Evolutionary conservation across 2,329 filamentous ascomycete genomes (phyloP).

Genomic region (Nemania diffusa): DNA sequence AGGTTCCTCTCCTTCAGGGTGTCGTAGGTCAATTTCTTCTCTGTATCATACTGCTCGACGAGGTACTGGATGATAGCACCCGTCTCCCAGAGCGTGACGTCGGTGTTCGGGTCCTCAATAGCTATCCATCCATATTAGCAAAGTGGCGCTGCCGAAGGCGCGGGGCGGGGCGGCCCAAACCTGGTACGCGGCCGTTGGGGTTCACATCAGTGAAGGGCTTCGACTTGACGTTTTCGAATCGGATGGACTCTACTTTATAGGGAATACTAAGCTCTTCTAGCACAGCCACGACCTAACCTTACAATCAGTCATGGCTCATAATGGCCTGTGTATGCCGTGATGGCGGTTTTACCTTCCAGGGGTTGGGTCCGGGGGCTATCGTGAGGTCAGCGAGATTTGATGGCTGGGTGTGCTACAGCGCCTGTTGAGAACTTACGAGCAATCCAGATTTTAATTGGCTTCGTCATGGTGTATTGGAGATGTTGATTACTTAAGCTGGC

Average conservation of each 20-base stretch:
- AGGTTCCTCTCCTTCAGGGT: slow-evolving; percentile 7
- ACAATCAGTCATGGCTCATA: background rate
- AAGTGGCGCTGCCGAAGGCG: background rate
- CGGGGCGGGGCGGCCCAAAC: background rate
- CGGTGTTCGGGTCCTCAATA: slow-evolving; percentile 33
- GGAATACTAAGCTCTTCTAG: slow-evolving; percentile 44
- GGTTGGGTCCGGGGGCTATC: background rate
- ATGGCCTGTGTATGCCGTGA: background rate
- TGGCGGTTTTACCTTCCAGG: slow-evolving; percentile 2
- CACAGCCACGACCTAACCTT: slow-evolving; percentile 21
- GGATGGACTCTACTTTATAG: slow-evolving; percentile 36
- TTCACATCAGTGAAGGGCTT: slow-evolving; percentile 41
- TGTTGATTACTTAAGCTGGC: background rate
- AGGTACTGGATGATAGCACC: slow-evolving; percentile 34
- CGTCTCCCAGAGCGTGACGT: slow-evolving; percentile 30
- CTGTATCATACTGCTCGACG: slow-evolving; percentile 38
- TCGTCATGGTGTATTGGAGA: background rate
- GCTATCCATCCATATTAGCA: background rate
- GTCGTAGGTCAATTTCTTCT: background rate
- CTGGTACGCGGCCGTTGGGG: slow-evolving; percentile 36
- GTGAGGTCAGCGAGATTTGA: background rate
- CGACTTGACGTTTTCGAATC: slow-evolving; percentile 40
- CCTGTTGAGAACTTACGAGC: background rate
- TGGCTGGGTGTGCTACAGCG: background rate
- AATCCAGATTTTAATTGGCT: slow-evolving; percentile 6